Conservation (phyloP, 176 grass and related monocot species). For the Poa annua region DNA sequence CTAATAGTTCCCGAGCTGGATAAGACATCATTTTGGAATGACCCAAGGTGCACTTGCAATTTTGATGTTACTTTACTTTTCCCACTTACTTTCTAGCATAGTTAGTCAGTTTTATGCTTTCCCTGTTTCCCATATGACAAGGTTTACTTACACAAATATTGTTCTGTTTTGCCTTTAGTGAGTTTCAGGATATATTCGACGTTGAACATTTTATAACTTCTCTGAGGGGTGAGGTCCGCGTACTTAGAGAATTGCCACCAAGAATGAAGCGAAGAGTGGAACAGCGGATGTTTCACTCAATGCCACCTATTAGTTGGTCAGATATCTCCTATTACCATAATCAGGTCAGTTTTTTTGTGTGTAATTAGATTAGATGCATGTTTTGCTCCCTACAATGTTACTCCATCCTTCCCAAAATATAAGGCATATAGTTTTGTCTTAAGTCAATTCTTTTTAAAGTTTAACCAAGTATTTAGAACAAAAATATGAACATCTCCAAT, state of each 20-base stretch:
- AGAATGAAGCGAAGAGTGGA: conserved; percentile 55
- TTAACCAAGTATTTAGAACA: neutral
- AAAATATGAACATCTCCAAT: neutral
- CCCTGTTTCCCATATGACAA: neutral
- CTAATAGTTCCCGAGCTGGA: conserved; percentile 72
- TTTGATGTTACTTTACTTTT: neutral
- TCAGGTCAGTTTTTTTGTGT: conserved; percentile 46
- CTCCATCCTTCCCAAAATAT: neutral
- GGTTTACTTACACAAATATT: neutral
- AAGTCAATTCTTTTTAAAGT: neutral
- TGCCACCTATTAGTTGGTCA: conserved; percentile 83
- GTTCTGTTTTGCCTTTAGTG: conserved; percentile 41
- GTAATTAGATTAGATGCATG: neutral
- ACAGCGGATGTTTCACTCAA: conserved; percentile 53
- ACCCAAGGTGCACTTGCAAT: conserved; percentile 59
- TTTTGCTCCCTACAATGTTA: neutral
- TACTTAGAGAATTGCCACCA: conserved; percentile 64
- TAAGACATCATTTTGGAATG: conserved; percentile 77
- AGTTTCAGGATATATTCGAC: conserved; percentile 85
- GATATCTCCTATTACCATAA: conserved; percentile 75
- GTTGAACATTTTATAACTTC: conserved; percentile 83
- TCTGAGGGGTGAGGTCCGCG: conserved; percentile 60
- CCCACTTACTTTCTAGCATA: neutral
- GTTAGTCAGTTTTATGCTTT: neutral
- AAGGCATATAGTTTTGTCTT: neutral